Conservation (phyloP, 148 eudicot genomes). For the Polygonum aviculare region DNA sequence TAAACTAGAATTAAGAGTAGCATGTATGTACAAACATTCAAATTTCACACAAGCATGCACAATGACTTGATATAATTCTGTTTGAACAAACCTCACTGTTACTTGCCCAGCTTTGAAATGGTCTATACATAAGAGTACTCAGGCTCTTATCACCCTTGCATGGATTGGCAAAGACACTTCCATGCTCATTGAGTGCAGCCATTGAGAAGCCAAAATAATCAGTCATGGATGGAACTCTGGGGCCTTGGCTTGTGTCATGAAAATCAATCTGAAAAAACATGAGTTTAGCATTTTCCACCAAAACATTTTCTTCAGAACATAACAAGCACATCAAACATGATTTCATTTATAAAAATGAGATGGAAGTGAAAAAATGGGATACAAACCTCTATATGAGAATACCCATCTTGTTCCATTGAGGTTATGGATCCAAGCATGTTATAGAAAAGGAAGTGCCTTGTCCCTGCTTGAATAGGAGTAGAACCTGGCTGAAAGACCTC, state of each 20-base stretch:
- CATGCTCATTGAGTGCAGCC: slow-evolving; percentile 89
- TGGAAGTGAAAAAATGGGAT: not conserved
- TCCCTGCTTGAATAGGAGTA: slow-evolving; percentile 79
- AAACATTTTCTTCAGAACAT: not conserved
- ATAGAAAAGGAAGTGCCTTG: slow-evolving; percentile 75
- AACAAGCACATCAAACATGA: not conserved
- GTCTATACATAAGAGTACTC: slow-evolving; percentile 98
- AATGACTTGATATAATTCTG: not conserved
- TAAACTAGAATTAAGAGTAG: not conserved
- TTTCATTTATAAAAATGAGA: not conserved
- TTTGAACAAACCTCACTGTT: slow-evolving; percentile 74
- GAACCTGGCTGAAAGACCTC: slow-evolving; percentile 93
- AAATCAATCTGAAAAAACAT: slow-evolving; percentile 64
- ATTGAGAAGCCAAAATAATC: slow-evolving; percentile 96
- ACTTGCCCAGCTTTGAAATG: slow-evolving; percentile 96
- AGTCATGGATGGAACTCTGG: slow-evolving; percentile 96
- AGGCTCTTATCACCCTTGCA: slow-evolving; percentile 80
- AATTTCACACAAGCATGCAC: not conserved
- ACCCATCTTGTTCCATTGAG: slow-evolving; percentile 74
- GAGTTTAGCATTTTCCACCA: slow-evolving; percentile 1
- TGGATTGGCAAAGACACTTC: slow-evolving; percentile 91
- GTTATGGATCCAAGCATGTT: slow-evolving; percentile 91
- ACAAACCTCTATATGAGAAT: slow-evolving; percentile 88
- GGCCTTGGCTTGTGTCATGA: slow-evolving; percentile 96
- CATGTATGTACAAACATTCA: not conserved